Conservation (phyloP, 2,329 filamentous ascomycete species). For the Trichoderma polysporum region DNA sequence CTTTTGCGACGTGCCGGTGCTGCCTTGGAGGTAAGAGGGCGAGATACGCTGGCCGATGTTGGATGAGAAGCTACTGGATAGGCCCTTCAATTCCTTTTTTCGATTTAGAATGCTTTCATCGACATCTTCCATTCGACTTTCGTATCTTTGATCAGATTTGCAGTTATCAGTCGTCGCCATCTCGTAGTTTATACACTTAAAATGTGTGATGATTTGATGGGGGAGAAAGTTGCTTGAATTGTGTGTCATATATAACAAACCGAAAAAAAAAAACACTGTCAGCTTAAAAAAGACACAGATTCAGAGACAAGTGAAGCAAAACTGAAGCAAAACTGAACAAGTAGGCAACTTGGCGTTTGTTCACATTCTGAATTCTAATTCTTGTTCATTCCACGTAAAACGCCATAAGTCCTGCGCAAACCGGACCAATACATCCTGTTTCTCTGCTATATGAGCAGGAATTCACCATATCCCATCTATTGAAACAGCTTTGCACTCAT, state of each 20-base stretch:
- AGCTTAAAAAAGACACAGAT: background rate
- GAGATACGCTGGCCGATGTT: conserved; percentile 28
- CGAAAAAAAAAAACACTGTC: background rate
- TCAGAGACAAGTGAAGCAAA: conserved; percentile 12
- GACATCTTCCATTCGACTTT: background rate
- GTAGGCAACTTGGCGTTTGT: conserved; percentile 9
- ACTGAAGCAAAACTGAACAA: conserved; percentile 19
- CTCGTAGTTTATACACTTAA: background rate
- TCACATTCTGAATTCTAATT: conserved; percentile 16
- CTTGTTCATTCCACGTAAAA: conserved; percentile 21
- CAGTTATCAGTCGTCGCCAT: conserved; percentile 2
- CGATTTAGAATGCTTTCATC: conserved; percentile 22
- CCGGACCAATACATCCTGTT: conserved; percentile 15
- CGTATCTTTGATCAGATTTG: background rate
- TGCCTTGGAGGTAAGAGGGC: background rate
- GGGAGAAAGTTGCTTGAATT: background rate
- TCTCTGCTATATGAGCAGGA: conserved; percentile 18
- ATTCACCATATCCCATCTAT: conserved; percentile 17
- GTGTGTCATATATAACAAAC: background rate
- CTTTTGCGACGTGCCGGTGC: background rate
- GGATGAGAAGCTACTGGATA: conserved; percentile 33
- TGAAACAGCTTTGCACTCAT: conserved; percentile 12
- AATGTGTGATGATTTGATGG: background rate
- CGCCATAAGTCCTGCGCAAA: conserved; percentile 20
- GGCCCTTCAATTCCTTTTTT: conserved; percentile 24